phyloP scores from a whole-genome alignment of 208 protist genomes.

The Trypanosoma conorhini region DNA sequence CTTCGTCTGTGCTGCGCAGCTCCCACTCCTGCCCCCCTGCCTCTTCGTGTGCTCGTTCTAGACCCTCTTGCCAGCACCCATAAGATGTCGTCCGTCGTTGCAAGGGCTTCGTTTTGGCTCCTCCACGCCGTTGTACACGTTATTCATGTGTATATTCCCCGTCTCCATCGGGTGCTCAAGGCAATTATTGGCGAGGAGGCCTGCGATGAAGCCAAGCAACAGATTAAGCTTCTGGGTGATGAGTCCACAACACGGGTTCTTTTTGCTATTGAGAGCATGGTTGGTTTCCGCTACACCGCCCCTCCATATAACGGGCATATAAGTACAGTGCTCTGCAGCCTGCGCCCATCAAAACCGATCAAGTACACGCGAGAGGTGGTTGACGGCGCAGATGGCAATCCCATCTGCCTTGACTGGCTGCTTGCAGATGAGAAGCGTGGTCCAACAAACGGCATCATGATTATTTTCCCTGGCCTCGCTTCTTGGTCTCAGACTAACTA shows the following conservation, averaged over 20 bases:
- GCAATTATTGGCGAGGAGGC: neutral
- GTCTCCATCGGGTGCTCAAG: neutral
- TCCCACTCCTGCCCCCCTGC: neutral
- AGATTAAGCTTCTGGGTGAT: constrained; percentile 1
- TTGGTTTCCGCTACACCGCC: constrained; percentile 36
- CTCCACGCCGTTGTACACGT: constrained; percentile 5
- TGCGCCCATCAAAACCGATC: constrained; percentile 42
- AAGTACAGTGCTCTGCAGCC: constrained; percentile 62
- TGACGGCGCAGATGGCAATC: constrained; percentile 59
- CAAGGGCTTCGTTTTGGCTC: constrained; percentile 7
- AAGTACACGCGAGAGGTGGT: constrained; percentile 44
- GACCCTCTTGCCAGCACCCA: neutral
- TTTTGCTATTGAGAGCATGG: constrained; percentile 38
- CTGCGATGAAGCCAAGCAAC: neutral
- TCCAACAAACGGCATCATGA: constrained; percentile 40
- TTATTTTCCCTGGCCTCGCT: constrained; percentile 73
- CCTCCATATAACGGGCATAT: constrained; percentile 63
- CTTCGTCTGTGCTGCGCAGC: neutral
- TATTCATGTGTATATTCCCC: constrained; percentile 1
- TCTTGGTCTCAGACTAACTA: constrained; percentile 79
- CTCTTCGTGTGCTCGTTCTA: neutral
- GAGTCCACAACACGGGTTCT: neutral
- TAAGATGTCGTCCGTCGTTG: neutral
- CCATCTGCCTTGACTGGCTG: constrained; percentile 73
- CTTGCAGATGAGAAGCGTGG: constrained; percentile 16